A percentile compares a stretch with the other conserved stretches of the same genome.
Conservation (phyloP, 208 protist genomes). For the Leishmania tarentolae region DNA sequence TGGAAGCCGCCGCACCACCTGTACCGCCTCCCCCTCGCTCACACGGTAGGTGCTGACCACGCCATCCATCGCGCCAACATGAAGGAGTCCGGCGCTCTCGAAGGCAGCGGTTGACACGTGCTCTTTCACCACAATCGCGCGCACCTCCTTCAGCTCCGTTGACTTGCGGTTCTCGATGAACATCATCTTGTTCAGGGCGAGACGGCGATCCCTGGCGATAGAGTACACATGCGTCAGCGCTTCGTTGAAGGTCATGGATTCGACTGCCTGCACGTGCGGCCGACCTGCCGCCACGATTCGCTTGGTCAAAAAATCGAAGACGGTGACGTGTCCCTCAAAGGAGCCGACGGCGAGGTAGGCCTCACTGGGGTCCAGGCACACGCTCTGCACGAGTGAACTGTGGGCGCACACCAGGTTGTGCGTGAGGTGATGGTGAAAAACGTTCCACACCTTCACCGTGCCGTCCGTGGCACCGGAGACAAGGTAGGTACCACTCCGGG, state of each 20-base stretch:
- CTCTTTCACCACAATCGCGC: constrained; percentile 82
- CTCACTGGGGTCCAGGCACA: constrained; percentile 69
- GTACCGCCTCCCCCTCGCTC: constrained; percentile 47
- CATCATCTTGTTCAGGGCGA: constrained; percentile 49
- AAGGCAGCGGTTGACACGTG: constrained; percentile 67
- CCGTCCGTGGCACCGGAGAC: constrained; percentile 84
- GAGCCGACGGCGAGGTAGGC: constrained; percentile 68
- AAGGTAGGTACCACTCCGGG: constrained; percentile 64
- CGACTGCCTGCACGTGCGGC: constrained; percentile 84
- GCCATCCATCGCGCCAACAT: constrained; percentile 77
- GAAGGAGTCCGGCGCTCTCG: constrained; percentile 51
- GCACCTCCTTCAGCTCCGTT: constrained; percentile 46
- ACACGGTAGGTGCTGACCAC: constrained; percentile 72
- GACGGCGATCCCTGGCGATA: constrained; percentile 75
- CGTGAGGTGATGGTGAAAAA: constrained; percentile 89
- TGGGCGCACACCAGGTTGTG: constrained; percentile 80
- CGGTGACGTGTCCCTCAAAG: constrained; percentile 83
- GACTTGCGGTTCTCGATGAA: constrained; percentile 16
- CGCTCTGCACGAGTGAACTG: constrained; percentile 54
- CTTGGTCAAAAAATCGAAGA: constrained; percentile 86
- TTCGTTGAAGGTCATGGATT: constrained; percentile 61
- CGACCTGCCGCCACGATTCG: constrained; percentile 46
- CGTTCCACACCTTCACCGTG: constrained; percentile 87
- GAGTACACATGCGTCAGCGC: constrained; percentile 60
- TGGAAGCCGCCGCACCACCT: constrained; percentile 45